Percentiles rank a stretch among this genome's conserved stretches.
Evolutionary conservation across 2,329 filamentous ascomycete species (phyloP).

Genomic region (Pyrenophora graminea): DNA sequence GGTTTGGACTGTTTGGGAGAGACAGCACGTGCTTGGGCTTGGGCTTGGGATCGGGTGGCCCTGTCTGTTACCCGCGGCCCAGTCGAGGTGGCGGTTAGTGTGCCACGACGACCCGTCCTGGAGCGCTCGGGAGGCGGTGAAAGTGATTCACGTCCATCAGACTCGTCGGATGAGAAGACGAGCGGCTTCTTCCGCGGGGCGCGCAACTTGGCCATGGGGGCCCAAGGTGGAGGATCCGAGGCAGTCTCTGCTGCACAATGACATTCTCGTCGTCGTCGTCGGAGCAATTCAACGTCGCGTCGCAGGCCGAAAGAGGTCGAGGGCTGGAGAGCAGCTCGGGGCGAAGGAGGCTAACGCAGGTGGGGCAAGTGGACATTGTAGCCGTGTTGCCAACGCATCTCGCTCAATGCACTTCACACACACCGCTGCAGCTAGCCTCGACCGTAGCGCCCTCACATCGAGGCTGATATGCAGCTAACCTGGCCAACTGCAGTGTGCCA

Average conservation of each 20-base stretch:
- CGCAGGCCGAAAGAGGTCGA: neutral
- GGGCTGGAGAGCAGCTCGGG: neutral
- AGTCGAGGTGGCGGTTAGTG: slow-evolving; percentile 29
- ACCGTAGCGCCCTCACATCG: slow-evolving; percentile 19
- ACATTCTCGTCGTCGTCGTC: slow-evolving; percentile 33
- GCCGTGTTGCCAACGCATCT: slow-evolving; percentile 14
- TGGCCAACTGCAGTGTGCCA: slow-evolving; percentile 41
- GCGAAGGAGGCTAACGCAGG: slow-evolving; percentile 2
- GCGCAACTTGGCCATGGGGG: slow-evolving; percentile 48
- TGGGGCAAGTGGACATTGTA: neutral
- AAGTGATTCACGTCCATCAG: slow-evolving; percentile 31
- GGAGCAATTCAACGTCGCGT: slow-evolving; percentile 2
- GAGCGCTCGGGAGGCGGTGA: slow-evolving; percentile 40
- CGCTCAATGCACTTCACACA: slow-evolving; percentile 14
- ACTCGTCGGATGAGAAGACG: slow-evolving; percentile 41
- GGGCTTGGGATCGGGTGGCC: slow-evolving; percentile 22
- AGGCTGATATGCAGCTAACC: slow-evolving; percentile 30
- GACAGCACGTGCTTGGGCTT: slow-evolving; percentile 20
- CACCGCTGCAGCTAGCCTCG: slow-evolving; percentile 16
- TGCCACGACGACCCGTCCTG: slow-evolving; percentile 25
- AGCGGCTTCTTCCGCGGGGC: slow-evolving; percentile 44
- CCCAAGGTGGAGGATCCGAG: slow-evolving; percentile 27
- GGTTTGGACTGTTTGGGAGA: slow-evolving; percentile 28
- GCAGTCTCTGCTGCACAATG: slow-evolving; percentile 21
- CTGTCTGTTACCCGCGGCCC: slow-evolving; percentile 22